Evolutionary conservation across 164 flowering plant genomes (phyloP), one percentile per base, ranked within the genome.

Genomic region (Amborella trichopoda): DNA sequence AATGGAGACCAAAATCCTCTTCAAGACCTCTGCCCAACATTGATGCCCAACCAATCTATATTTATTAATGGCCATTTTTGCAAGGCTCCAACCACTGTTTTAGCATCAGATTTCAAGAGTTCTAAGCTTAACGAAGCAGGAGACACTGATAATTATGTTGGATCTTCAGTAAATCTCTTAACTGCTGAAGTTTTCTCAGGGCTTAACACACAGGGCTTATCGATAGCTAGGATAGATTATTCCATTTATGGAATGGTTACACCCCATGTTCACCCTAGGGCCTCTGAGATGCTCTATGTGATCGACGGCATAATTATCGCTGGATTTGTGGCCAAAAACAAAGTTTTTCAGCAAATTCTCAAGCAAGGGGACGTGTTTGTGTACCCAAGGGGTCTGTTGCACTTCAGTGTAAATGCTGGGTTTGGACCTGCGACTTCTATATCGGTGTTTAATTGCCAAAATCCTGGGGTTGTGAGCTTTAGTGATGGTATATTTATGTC

Each of bases 181-280:
- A 57, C 67, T 0, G 62, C 62, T 1, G 46, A 54, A 6, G 49
- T 50, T 6, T 63, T 62, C 47, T 51, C 65, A 1, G 67, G 71
- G 1, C 42, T 67, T 13, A 67, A 67, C 56, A 62, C 67, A 2
- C 67, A 50, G n/a, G 67, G 71, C 26, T 52, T 67, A 34, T 51
- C 67, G 6, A 44, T 63, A 23, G 61, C 58, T 10, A 44, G 67
- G 20, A 64, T 67, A 0, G 65, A 67, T 55, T 19, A 62, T 17
- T 59, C 20, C 12, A 40, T 40, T 1, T 50, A 61, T 16, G 71
- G 71, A n/a, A 44, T 59, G 28, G 53, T 58, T 28, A 20, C 40
- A 22, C 79, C 71, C 4, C 83, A 77, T 44, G 56, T 54, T 24
- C 83, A 73, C 51, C 79, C 79, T 2, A 51, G 82, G 52, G 78